Conservation (phyloP, 768 basidiomycete genomes). For the Russula foetens region DNA sequence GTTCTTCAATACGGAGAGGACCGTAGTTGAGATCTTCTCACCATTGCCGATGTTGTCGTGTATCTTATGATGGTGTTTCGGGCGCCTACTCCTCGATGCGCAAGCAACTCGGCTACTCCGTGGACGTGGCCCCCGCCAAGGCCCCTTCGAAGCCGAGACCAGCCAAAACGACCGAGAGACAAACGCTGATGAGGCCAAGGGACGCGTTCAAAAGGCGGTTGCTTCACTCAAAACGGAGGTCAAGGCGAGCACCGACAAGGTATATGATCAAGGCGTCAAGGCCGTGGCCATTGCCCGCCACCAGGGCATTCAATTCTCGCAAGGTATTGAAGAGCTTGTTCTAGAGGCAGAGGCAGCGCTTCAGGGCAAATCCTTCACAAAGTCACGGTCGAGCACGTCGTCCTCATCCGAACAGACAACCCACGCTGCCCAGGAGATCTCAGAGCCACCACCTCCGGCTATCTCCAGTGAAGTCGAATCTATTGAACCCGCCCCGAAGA, state of each 20-base stretch:
- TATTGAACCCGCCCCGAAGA: conserved; percentile 24
- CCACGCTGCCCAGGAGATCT: conserved; percentile 22
- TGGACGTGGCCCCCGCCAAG: conserved; percentile 7
- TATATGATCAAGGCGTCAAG: conserved; percentile 28
- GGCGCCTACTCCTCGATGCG: conserved; percentile 44
- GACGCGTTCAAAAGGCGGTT: conserved; percentile 36
- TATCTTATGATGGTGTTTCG: conserved; percentile 41
- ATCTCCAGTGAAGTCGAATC: conserved; percentile 15
- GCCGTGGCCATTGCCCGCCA: conserved; percentile 37
- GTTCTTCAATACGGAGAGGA: conserved; percentile 79
- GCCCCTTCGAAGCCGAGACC: background rate
- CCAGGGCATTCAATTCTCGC: conserved; percentile 43
- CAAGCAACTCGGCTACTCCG: conserved; percentile 38
- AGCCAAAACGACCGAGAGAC: conserved; percentile 21
- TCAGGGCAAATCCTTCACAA: conserved; percentile 34
- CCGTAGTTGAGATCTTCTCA: conserved; percentile 70
- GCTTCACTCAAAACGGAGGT: conserved; percentile 43
- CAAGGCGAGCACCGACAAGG: conserved; percentile 30
- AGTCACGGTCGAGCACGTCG: no score
- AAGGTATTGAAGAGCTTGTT: conserved; percentile 61
- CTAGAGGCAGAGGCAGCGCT: conserved; percentile 68
- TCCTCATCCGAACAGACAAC: conserved; percentile 24
- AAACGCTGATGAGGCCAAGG: conserved; percentile 38
- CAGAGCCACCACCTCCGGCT: conserved; percentile 22
- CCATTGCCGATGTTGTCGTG: conserved; percentile 49